Base-by-base conservation (phyloP, 2,329 filamentous ascomycete genomes). In the Aspergillus pseudoglaucus region DNA sequence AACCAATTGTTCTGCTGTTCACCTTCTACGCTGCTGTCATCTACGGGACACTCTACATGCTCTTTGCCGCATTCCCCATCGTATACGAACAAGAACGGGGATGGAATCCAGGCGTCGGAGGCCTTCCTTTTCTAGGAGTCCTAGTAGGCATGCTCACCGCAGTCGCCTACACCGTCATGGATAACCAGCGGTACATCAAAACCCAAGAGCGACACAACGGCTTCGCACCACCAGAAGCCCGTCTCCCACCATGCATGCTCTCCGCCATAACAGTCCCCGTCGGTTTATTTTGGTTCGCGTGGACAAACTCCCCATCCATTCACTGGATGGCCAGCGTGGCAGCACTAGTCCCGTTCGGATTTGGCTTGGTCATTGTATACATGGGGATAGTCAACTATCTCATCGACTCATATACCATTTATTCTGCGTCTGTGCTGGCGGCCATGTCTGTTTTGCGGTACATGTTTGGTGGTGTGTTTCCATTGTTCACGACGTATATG, bases 1-100 rank as follows among this genome's bases (percentile, higher is more conserved):
- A 76, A 51, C 74, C 74, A 1, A 76, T 77, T 33, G 67, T 77
- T 14, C 51, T 74, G 1, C 58, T 69, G 1, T 67, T 74, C 3
- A 70, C 70, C 12, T 52, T 59, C 43, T 76, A 76, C 53, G 67
- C 75, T 52, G 67, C 74, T 1, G 66, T 77, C 44, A 64, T 70
- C 3, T 77, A 76, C 47, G 69, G 73, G 4, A 68, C 72, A 4
- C 62, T 76, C 17, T 77, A 75, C 52, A 71, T 76, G 55, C 58
- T 74, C 48, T 76, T 76, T 51, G 66, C 69, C 30, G 74, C 73
- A 4, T 75, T 74, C 49, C 73, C 73, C 0, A 72, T 75, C 22
- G 65, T 76, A 2, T 76, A 69, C 35, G 60, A 71, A 53, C 59
- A 60, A 17, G 56, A 62, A 38, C 72, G 73, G 9, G 62, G 65